Evolutionary conservation across 805 yeast species (phyloP).

Genomic region (Metschnikowia peoriensis): DNA sequence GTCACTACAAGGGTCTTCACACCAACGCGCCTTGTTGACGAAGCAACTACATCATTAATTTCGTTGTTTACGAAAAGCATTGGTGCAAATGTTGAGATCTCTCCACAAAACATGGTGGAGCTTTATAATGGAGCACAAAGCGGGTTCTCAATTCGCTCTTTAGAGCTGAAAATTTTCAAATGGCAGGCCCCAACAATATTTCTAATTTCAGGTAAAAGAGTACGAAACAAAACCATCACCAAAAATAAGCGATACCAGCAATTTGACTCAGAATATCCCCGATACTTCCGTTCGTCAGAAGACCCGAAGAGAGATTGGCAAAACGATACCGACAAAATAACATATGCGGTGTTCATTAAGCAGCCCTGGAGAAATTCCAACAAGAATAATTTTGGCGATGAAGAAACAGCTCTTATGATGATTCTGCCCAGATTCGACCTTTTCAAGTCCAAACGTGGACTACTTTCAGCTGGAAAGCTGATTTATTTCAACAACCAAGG

Average conservation of each 20-base stretch:
- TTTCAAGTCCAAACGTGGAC: conserved; percentile 33
- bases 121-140: conserved; percentile 70
- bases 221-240: conserved; percentile 33
- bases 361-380: conserved; percentile 79
- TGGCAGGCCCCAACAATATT: conserved; percentile 88
- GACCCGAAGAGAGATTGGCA: conserved; percentile 31
- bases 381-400: conserved; percentile 69
- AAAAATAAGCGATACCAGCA: conserved; percentile 47
- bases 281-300: conserved; percentile 30
- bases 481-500: conserved; percentile 72
- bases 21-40: conserved; percentile 38
- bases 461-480: conserved; percentile 33
- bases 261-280: conserved; percentile 50
- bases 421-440: conserved; percentile 64
- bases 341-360: conserved; percentile 62
- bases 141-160: conserved; percentile 86
- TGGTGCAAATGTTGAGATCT: conserved; percentile 33
- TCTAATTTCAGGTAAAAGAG: conserved; percentile 61
- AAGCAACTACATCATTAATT: conserved; percentile 39
- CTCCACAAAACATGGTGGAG: conserved; percentile 50
- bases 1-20: background rate
- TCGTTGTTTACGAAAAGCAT: conserved; percentile 28
- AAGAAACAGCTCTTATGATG: conserved; percentile 56
- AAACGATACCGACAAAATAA: conserved; percentile 41
- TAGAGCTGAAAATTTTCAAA: conserved; percentile 79